Base-by-base conservation (phyloP, 495 filamentous ascomycete species). In the Penicillium desertorum region DNA sequence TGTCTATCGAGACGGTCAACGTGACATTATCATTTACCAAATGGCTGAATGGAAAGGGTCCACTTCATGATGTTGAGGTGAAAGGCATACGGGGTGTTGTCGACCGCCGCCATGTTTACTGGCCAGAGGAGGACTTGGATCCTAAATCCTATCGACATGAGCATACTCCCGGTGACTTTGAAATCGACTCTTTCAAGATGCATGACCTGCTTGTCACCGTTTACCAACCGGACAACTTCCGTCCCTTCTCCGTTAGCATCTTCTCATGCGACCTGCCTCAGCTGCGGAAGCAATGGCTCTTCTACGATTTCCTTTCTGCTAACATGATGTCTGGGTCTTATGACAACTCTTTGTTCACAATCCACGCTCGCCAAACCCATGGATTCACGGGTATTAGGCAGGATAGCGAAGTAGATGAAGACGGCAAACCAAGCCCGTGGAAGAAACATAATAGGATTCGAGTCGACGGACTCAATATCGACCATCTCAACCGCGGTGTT, bases 21-120 rank as follows among this genome's bases (percentile, higher is more conserved):
- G 95, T 98, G 25, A 97, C 93, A 0, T 72, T 98, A n/a, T 98
- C 94, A 0, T 97, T 98, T 61, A 81, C 90, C 3, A 96, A 96
- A 64, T 98, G 94, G 94, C 90, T 96, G 79, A 97, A 96, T 63
- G 93, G 94, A 22, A 96, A 92, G 74, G 94, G 94, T 0, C 83
- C 96, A 4, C 81, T 98, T 14, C 86, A 87, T 61, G 88, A 96
- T 74, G 94, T 97, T 43, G 91, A 96, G 65, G 86, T 98, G 12
- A 92, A 90, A 65, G 94, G 94, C 14, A 88, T 98, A n/a, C 85
- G 94, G 54, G 94, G 94, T n/a, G 91, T 97, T 14, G 80, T 98
- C 30, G 94, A 98, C 69, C 83, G 93, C 58, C 92, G 91, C 3
- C 85, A 85, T 36, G 86, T 98, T 16, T 75, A 79, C 51, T 92